Evolutionary conservation across 148 eudicot species (phyloP).

Genomic region (Amaranthus cruentus): DNA sequence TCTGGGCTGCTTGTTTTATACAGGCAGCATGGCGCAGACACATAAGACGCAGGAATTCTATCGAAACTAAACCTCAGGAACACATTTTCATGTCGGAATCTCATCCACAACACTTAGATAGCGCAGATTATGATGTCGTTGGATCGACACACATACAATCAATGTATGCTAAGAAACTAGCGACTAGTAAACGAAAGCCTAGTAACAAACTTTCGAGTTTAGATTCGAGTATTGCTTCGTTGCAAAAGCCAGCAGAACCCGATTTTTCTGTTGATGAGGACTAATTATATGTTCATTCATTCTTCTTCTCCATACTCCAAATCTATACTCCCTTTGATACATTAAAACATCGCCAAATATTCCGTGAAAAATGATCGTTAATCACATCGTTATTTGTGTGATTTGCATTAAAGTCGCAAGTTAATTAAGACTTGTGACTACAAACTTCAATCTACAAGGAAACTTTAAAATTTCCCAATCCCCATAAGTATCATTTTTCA

Average conservation of each 20-base stretch:
- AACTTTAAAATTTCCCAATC: too few relatives aligned
- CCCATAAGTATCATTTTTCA: too few relatives aligned
- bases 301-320: too few relatives aligned
- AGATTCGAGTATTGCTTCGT: conserved; percentile 35
- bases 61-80: conserved; percentile 30
- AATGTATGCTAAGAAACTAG: conserved; percentile 41
- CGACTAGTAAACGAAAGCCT: conserved; percentile 36
- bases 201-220: conserved; percentile 28
- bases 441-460: too few relatives aligned
- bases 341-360: too few relatives aligned
- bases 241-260: conserved; percentile 84
- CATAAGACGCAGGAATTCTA: conserved; percentile 34
- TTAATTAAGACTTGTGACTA: too few relatives aligned
- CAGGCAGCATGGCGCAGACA: conserved; percentile 77
- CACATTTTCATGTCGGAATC: conserved; percentile 8
- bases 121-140: conserved; percentile 15
- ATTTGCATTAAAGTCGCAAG: too few relatives aligned
- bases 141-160: conserved; percentile 18
- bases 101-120: not conserved
- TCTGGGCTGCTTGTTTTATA: conserved; percentile 78
- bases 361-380: too few relatives aligned
- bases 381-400: too few relatives aligned
- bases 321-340: too few relatives aligned
- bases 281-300: not conserved
- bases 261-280: conserved; percentile 78